Percentiles rank a stretch among this genome's conserved stretches.
Conservation (phyloP, 129 eudicot genomes). For the Centaurea solstitialis region DNA sequence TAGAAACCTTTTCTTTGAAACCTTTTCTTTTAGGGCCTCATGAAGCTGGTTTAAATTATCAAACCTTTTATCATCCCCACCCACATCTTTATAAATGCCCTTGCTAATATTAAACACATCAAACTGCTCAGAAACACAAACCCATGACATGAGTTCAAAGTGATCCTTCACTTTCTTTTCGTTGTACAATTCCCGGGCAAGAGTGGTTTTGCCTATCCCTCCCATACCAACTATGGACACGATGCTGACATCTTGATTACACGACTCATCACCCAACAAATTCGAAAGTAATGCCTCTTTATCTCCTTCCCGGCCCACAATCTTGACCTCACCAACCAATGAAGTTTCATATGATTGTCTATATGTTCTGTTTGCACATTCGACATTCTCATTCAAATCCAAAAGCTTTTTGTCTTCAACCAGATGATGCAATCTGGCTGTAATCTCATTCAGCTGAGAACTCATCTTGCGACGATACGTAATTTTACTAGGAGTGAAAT, state of each 20-base stretch:
- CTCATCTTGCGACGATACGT: constrained; percentile 8
- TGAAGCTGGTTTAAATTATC: constrained; percentile 11
- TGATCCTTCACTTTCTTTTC: not conserved
- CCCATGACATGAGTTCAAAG: not conserved
- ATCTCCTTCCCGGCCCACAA: constrained; percentile 39
- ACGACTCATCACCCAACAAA: not conserved
- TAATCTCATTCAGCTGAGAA: constrained; percentile 22
- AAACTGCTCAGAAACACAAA: not conserved
- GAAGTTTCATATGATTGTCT: constrained; percentile 27
- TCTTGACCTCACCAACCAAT: constrained; percentile 23
- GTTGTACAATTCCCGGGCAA: not conserved
- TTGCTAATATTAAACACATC: not conserved
- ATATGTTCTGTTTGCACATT: not conserved
- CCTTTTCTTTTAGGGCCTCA: constrained; percentile 4
- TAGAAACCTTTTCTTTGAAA: constrained; percentile 28
- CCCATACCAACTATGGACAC: not conserved
- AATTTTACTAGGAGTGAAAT: not conserved
- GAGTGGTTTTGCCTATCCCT: not conserved
- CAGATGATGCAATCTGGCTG: constrained; percentile 15
- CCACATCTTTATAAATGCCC: not conserved
- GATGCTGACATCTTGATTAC: not conserved
- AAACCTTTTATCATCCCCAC: not conserved
- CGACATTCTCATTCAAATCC: constrained; percentile 4
- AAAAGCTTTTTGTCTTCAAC: constrained; percentile 18
- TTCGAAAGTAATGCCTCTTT: not conserved